phyloP scores from a whole-genome alignment of 139 green algal species.

The Chlorella sp. region DNA sequence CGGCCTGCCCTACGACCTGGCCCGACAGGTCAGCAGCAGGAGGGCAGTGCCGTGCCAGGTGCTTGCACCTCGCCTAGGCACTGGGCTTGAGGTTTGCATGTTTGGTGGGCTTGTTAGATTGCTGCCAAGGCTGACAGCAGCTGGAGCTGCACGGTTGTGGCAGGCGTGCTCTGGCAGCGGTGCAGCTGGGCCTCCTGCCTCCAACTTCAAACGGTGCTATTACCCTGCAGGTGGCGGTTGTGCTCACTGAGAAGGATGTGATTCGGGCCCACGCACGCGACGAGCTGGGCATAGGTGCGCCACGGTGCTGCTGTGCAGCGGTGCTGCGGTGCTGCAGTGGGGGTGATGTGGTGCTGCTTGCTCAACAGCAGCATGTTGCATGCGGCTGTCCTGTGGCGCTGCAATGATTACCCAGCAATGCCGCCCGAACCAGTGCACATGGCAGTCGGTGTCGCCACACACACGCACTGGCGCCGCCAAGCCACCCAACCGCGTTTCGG shows the following conservation, averaged over 20 bases:
- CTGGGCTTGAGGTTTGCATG: not conserved
- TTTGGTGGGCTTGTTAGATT: too few species aligned
- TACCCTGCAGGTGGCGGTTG: slow-evolving; percentile 45
- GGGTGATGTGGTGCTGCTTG: not conserved
- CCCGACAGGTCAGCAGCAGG: slow-evolving; percentile 51
- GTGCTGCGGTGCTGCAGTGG: not conserved
- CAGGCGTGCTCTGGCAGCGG: too few species aligned
- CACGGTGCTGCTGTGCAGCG: not conserved
- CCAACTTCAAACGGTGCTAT: not conserved
- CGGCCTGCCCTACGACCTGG: slow-evolving; percentile 70
- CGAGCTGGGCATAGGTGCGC: slow-evolving; percentile 82
- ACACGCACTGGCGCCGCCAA: not conserved
- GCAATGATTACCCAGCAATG: too few species aligned
- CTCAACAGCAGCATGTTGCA: too few species aligned
- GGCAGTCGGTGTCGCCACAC: too few species aligned
- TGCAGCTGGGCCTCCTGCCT: too few species aligned
- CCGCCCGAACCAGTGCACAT: too few species aligned
- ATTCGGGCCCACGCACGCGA: slow-evolving; percentile 86
- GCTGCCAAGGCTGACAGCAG: not conserved
- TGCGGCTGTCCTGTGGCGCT: not conserved
- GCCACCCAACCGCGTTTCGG: not conserved
- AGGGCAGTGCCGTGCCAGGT: too few species aligned
- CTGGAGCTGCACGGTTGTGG: not conserved
- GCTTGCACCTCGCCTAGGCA: too few species aligned
- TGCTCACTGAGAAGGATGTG: slow-evolving; percentile 77